Conservation (phyloP, 2,329 filamentous ascomycete genomes). For the Penicillium sp. region DNA sequence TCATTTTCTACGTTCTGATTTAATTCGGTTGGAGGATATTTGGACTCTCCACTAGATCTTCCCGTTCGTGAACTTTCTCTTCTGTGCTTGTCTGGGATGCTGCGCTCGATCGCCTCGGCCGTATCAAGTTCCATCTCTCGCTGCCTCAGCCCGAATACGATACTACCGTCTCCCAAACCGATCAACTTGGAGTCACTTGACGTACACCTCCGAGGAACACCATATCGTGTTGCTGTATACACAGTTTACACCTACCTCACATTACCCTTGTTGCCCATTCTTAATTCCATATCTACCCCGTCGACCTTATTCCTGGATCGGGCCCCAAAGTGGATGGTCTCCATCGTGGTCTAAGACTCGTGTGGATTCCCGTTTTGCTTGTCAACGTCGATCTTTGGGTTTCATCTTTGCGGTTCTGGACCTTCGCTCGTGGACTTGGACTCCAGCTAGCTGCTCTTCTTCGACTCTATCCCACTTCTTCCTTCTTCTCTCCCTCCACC, state of each 20-base stretch:
- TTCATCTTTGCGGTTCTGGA: conserved; percentile 14
- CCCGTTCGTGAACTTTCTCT: background rate
- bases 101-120: background rate
- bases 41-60: background rate
- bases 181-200: background rate
- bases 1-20: background rate
- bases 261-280: background rate
- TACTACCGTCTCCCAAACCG: background rate
- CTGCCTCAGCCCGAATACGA: background rate
- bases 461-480: background rate
- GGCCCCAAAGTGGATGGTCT: background rate
- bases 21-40: background rate
- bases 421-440: background rate
- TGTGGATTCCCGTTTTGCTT: background rate
- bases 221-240: too few species aligned
- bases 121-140: background rate
- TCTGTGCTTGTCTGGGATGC: background rate
- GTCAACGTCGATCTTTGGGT: conserved; percentile 12
- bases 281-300: background rate
- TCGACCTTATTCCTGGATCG: background rate
- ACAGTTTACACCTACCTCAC: too few species aligned
- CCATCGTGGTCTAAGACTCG: conserved; percentile 5
- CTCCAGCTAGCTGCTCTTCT: background rate
- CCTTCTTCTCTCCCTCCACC: background rate
- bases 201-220: too few species aligned